Conservation (phyloP, 148 eudicot species). For the Silene conica region DNA sequence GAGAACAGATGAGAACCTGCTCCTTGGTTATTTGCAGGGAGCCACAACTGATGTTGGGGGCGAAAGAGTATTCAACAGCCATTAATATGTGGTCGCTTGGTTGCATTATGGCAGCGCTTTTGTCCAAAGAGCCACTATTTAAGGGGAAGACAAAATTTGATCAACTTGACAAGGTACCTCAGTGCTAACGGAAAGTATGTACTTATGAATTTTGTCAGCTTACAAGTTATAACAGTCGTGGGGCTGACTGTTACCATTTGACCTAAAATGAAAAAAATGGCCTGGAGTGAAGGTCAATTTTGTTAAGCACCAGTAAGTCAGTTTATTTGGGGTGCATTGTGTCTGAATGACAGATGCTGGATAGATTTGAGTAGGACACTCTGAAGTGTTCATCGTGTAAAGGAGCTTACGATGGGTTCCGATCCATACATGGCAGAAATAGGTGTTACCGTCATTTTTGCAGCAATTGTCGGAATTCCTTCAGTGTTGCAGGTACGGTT, state of each 20-base stretch:
- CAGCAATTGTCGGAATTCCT: no score
- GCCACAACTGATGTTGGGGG: slow-evolving; percentile 86
- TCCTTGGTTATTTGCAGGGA: slow-evolving; percentile 43
- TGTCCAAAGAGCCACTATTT: slow-evolving; percentile 75
- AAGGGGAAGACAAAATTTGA: slow-evolving; percentile 85
- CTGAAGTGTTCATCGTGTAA: no score
- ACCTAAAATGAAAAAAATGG: slow-evolving; percentile 41
- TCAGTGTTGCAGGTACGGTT: no score
- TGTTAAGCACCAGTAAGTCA: slow-evolving; percentile 52
- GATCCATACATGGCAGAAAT: no score
- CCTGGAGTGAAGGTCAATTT: slow-evolving; percentile 43
- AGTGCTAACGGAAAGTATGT: slow-evolving; percentile 17
- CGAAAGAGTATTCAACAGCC: slow-evolving; percentile 71
- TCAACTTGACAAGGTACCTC: slow-evolving; percentile 88
- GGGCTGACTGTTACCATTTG: slow-evolving; percentile 28
- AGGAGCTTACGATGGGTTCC: no score
- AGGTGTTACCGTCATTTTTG: no score
- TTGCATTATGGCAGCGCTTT: slow-evolving; percentile 88
- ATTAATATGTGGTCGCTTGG: slow-evolving; percentile 99
- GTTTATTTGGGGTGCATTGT: no score
- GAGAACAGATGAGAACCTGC: no score
- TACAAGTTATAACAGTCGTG: slow-evolving; percentile 12
- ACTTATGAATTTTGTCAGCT: slow-evolving; percentile 1
- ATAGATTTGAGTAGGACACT: no score
- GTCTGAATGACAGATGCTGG: no score